A percentile compares a stretch with the other conserved stretches of the same genome.
These are phyloP conservation scores for Stagonosporopsis chrysanthemi DNA, from an alignment of 2,329 filamentous ascomycete species.

Conservation along the genomic window DNA sequence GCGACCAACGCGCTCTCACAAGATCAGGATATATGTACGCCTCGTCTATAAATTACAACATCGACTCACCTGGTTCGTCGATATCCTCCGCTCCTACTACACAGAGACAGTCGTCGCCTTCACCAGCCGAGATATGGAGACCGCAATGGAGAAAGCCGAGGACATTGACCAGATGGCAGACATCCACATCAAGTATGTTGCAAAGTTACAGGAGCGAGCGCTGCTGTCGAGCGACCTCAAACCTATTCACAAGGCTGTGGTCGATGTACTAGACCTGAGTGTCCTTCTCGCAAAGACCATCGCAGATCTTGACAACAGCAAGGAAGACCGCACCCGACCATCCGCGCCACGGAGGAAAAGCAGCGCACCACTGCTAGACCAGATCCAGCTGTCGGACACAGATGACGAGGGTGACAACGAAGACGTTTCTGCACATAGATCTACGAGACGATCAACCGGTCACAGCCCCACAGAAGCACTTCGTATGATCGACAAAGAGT, in stretches of 20 bases:
- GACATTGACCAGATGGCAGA: constrained; percentile 84
- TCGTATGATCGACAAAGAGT: constrained; percentile 65
- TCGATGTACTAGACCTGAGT: constrained; percentile 79
- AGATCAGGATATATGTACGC: constrained; percentile 11
- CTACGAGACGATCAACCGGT: neutral
- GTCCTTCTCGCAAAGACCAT: constrained; percentile 70
- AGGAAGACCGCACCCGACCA: neutral
- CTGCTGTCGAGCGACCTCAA: constrained; percentile 73
- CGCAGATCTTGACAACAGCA: constrained; percentile 43
- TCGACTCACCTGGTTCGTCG: constrained; percentile 79
- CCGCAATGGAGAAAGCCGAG: constrained; percentile 64
- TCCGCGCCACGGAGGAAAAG: constrained; percentile 27
- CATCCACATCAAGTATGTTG: constrained; percentile 70
- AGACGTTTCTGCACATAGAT: neutral
- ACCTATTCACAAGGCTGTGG: constrained; percentile 74
- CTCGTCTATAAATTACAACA: constrained; percentile 66
- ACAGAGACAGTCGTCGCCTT: constrained; percentile 74
- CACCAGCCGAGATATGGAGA: constrained; percentile 63
- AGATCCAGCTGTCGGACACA: constrained; percentile 37
- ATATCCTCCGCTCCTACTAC: constrained; percentile 77
- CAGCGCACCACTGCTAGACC: constrained; percentile 21
- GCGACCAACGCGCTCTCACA: constrained; percentile 37
- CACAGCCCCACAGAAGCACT: constrained; percentile 54
- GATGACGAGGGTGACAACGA: constrained; percentile 34
- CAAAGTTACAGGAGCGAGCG: constrained; percentile 70